Percentiles rank a stretch among this genome's conserved stretches.
Evolutionary conservation across 805 yeast genomes (phyloP).

Genomic region (Tetrapisispora phaffii): DNA sequence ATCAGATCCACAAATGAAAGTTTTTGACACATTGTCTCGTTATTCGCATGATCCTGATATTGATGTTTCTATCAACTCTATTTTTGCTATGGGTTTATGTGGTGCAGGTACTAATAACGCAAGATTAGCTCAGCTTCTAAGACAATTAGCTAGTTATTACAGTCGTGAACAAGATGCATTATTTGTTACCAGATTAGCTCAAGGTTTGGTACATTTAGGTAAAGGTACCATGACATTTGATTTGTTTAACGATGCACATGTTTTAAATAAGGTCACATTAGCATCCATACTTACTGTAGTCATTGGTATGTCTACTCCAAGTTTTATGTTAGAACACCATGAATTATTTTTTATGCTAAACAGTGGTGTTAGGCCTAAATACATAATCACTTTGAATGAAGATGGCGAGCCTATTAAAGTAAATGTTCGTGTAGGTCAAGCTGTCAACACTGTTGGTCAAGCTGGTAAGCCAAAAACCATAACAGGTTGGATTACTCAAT

Average conservation of each 20-base stretch:
- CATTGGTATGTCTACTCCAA: conserved; percentile 78
- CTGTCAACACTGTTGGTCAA: conserved; percentile 97
- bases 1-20: conserved; percentile 93
- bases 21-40: conserved; percentile 89
- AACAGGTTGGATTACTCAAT: conserved; percentile 99
- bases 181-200: conserved; percentile 89
- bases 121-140: conserved; percentile 85
- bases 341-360: conserved; percentile 76
- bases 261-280: conserved; percentile 76
- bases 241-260: conserved; percentile 83
- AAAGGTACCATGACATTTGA: conserved; percentile 88
- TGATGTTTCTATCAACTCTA: conserved; percentile 90
- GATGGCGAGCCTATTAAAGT: conserved; percentile 85
- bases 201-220: conserved; percentile 90
- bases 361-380: conserved; percentile 85
- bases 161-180: conserved; percentile 81
- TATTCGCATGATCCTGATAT: conserved; percentile 92
- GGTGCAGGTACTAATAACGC: conserved; percentile 99
- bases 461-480: conserved; percentile 98
- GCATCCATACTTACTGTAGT: conserved; percentile 82
- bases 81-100: conserved; percentile 93
- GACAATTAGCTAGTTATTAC: conserved; percentile 92
- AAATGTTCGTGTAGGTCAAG: conserved; percentile 96
- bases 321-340: conserved; percentile 74
- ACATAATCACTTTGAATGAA: conserved; percentile 87